Evolutionary conservation across 1,139 yeast species (phyloP).

Genomic region (Citeromyces siamensis): DNA sequence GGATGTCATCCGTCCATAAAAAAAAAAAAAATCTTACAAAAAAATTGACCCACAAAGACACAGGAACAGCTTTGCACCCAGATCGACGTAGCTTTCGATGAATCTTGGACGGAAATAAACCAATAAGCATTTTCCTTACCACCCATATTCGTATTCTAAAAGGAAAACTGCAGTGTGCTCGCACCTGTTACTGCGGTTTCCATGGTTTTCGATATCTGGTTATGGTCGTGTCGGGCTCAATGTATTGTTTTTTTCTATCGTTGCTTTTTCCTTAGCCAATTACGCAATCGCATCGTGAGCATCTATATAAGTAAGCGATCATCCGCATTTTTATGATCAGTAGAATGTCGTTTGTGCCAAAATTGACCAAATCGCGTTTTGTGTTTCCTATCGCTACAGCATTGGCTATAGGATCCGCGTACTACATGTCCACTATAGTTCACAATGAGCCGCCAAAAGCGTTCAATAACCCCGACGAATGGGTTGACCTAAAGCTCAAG

Average conservation of each 20-base stretch:
- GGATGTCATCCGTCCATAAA: too few species aligned
- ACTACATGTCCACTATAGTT: constrained; percentile 25
- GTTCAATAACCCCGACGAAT: constrained; percentile 58
- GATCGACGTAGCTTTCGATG: too few species aligned
- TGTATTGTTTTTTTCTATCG: not conserved
- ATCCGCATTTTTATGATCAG: not conserved
- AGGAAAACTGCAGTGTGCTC: too few species aligned
- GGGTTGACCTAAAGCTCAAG: constrained; percentile 72
- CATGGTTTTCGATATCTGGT: not conserved
- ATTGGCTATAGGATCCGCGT: constrained; percentile 38
- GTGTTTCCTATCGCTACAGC: constrained; percentile 33
- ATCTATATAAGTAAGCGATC: not conserved
- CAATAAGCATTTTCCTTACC: too few species aligned
- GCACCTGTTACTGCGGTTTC: too few species aligned
- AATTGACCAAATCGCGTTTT: constrained; percentile 8
- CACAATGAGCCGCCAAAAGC: constrained; percentile 40
- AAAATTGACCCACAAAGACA: too few species aligned
- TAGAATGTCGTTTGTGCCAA: constrained; percentile 8
- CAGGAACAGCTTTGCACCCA: too few species aligned
- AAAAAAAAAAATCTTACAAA: too few species aligned
- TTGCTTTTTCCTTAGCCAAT: constrained; percentile 3
- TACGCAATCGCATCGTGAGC: not conserved
- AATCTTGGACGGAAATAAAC: too few species aligned
- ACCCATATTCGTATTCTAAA: too few species aligned
- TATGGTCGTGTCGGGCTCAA: not conserved